A percentile compares a stretch with the other conserved stretches of the same genome.
phyloP scores from a whole-genome alignment of 2,329 filamentous ascomycete genomes.

The Xylaria sp. region DNA sequence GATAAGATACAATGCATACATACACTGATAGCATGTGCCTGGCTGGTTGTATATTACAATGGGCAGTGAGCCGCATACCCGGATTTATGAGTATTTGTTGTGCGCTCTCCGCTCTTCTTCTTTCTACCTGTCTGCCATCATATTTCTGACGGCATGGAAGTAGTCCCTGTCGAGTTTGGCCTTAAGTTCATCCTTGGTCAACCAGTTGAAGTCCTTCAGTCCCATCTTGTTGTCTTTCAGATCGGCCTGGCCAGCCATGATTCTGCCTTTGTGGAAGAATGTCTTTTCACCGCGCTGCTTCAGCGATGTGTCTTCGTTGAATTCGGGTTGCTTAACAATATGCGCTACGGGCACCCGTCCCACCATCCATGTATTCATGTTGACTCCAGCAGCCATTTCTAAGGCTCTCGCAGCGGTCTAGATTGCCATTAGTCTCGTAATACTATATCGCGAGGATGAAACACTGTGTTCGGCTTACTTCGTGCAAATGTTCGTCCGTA shows the following conservation, averaged over 20 bases:
- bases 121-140: slow-evolving; percentile 79
- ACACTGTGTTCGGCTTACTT: slow-evolving; percentile 67
- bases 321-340: slow-evolving; percentile 66
- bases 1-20: slow-evolving; percentile 46
- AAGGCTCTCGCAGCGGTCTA: slow-evolving; percentile 87
- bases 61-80: slow-evolving; percentile 12
- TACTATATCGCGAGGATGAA: not conserved
- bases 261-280: slow-evolving; percentile 96
- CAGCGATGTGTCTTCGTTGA: slow-evolving; percentile 57
- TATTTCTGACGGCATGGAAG: slow-evolving; percentile 80
- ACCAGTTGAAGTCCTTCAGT: slow-evolving; percentile 88
- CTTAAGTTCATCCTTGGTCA: slow-evolving; percentile 88
- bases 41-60: slow-evolving; percentile 25
- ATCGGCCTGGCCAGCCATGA: slow-evolving; percentile 96
- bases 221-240: slow-evolving; percentile 77
- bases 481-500: slow-evolving; percentile 80
- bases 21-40: slow-evolving; percentile 38
- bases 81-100: slow-evolving; percentile 14
- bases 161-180: slow-evolving; percentile 74
- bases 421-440: slow-evolving; percentile 35
- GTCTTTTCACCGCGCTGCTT: slow-evolving; percentile 76
- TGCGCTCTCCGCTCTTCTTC: not conserved
- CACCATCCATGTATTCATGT: slow-evolving; percentile 99
- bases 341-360: slow-evolving; percentile 91
- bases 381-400: slow-evolving; percentile 79